Conservation (phyloP, 169 alveolate genomes). For the Plasmodium malariae region DNA sequence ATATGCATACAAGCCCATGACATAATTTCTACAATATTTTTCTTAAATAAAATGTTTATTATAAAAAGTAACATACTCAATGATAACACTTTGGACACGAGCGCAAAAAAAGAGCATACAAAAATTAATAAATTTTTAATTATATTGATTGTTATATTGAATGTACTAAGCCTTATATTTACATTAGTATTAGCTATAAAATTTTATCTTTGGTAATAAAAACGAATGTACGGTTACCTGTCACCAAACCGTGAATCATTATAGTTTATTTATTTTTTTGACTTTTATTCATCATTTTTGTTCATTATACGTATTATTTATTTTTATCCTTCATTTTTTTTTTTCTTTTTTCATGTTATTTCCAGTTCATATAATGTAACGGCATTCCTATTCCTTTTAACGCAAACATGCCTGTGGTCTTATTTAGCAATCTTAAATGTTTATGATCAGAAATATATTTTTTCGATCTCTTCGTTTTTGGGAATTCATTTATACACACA, state of each 20-base stretch:
- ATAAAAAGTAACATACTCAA: conserved; percentile 58
- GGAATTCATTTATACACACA: conserved; percentile 72
- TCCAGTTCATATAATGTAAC: conserved; percentile 62
- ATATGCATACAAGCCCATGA: conserved; percentile 10
- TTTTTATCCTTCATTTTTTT: background rate
- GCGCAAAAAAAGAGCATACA: conserved; percentile 65
- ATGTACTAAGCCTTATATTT: conserved; percentile 40
- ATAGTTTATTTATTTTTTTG: background rate
- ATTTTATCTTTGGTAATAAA: conserved; percentile 65
- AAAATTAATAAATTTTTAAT: conserved; percentile 53
- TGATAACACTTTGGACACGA: conserved; percentile 64
- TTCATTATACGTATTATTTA: background rate
- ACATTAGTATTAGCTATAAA: conserved; percentile 40
- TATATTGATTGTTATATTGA: conserved; percentile 31
- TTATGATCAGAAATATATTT: conserved; percentile 52
- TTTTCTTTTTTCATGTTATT: background rate
- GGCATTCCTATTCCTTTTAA: conserved; percentile 48
- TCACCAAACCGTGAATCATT: background rate
- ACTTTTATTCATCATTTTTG: background rate
- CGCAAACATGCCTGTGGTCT: conserved; percentile 73
- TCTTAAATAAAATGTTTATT: conserved; percentile 66
- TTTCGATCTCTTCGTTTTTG: conserved; percentile 54
- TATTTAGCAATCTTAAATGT: conserved; percentile 67
- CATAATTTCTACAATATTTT: conserved; percentile 1
- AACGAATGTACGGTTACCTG: background rate